Evolutionary conservation across 1,284 basidiomycete species (phyloP), one percentile per base, ranked within the genome.

Genomic region (Moniliella sp.): DNA sequence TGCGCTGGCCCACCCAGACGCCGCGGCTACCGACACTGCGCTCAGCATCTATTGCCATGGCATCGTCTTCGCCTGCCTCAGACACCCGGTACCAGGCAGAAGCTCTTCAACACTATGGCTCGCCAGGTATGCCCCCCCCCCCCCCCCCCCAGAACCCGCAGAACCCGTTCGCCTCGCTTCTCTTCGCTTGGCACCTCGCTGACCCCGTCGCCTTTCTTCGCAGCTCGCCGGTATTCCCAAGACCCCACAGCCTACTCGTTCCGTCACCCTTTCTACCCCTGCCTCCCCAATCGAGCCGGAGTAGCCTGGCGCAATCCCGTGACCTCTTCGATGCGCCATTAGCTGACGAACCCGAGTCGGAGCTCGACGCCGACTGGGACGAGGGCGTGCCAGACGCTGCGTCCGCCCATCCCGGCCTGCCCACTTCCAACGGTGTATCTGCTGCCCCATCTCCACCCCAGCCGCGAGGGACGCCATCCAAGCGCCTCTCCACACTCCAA

Each of bases 101-200:
- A 25, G 7, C 18, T 32, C 8, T 32, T 32, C 31, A n/a, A 23
- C 13, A 21, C 16, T 3, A 13, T 32, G 4, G 31, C 31, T 13
- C 25, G 23, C 5, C 31, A 25, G 14, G 15, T 32, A 25, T 25
- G 13, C 3, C n/a, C 31, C 4, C 13, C 21, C 5, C 26, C 25
- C 8, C 15, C 18, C n/a, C 17, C 31, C 4, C n/a, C n/a, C n/a
- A n/a, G n/a, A n/a, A n/a, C 13, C 26, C 7, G 5, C 10, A 11
- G 23, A 17, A 11, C 23, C 18, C 9, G 4, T 14, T 1, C 4
- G 18, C 7, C 23, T 11, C 7, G 16, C 31, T 10, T n/a, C n/a
- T 15, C 16, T 15, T 16, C 12, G 23, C 31, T 14, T 17, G 16
- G 10, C 23, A 15, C 21, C 15, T 25, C 7, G 12, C 30, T 10